phyloP scores from a whole-genome alignment of 495 filamentous ascomycete genomes.

The Trichoderma parareesei region DNA sequence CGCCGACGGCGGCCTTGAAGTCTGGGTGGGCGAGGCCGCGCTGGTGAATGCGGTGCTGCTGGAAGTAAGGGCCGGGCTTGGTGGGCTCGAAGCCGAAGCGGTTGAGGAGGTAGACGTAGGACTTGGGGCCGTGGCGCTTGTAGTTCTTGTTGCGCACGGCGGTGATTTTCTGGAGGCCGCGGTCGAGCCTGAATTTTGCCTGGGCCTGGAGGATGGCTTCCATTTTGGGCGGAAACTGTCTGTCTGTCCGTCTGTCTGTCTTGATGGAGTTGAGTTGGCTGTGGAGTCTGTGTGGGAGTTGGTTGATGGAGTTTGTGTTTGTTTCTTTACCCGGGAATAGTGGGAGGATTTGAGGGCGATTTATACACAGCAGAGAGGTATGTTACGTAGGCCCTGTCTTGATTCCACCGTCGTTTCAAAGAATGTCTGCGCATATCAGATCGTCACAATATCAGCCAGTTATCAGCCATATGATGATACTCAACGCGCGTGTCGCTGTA shows the following conservation, averaged over 20 bases:
- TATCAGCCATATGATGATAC: background rate
- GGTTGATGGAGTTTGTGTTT: background rate
- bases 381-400: no score
- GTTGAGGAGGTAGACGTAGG: constrained; percentile 60
- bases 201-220: constrained; percentile 26
- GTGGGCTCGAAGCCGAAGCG: constrained; percentile 67
- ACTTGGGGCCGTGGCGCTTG: constrained; percentile 58
- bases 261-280: no score
- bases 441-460: background rate
- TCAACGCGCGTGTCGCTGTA: background rate
- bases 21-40: constrained; percentile 21
- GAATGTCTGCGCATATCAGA: background rate
- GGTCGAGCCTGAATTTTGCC: constrained; percentile 24
- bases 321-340: background rate
- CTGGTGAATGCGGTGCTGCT: constrained; percentile 31
- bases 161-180: constrained; percentile 42
- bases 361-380: background rate
- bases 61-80: constrained; percentile 57
- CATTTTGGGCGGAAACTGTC: constrained; percentile 14
- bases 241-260: no score
- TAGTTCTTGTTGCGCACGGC: constrained; percentile 53
- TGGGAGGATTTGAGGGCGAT: background rate
- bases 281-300: background rate
- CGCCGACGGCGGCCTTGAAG: constrained; percentile 32
- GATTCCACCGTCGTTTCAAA: background rate